Conservation (phyloP, 78 protist species). For the Chrysochromulina tobinii region DNA sequence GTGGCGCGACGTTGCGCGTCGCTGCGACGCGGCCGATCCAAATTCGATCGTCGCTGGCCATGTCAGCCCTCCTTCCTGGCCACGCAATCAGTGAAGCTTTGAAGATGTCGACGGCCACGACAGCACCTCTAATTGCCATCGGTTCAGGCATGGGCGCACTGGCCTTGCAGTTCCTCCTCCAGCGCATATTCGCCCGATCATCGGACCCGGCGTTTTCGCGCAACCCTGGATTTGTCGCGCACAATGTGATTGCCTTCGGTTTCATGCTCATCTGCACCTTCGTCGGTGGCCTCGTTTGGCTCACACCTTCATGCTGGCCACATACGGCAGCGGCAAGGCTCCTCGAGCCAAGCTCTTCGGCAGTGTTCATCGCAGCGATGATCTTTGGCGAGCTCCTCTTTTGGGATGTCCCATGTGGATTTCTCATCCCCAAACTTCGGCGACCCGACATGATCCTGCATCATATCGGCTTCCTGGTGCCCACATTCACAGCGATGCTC, state of each 20-base stretch:
- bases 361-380: neutral
- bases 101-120: no score
- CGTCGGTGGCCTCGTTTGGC: neutral
- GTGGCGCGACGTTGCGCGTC: no score
- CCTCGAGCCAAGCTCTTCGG: neutral
- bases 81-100: no score
- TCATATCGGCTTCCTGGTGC: neutral
- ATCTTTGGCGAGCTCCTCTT: neutral
- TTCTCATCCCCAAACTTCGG: neutral
- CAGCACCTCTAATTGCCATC: no score
- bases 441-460: neutral
- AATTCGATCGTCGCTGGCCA: no score
- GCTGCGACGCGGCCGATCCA: no score
- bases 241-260: neutral
- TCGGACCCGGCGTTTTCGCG: no score
- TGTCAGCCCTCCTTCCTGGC: no score
- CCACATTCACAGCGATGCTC: neutral
- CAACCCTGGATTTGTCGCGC: neutral
- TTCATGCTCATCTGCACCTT: neutral
- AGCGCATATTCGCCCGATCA: no score
- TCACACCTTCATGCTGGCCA: neutral
- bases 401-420: neutral
- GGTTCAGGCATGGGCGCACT: no score
- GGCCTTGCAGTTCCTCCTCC: no score
- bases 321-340: neutral